Conservation (phyloP, 768 basidiomycete species). For the Gloeopeniophorella convolvens region DNA sequence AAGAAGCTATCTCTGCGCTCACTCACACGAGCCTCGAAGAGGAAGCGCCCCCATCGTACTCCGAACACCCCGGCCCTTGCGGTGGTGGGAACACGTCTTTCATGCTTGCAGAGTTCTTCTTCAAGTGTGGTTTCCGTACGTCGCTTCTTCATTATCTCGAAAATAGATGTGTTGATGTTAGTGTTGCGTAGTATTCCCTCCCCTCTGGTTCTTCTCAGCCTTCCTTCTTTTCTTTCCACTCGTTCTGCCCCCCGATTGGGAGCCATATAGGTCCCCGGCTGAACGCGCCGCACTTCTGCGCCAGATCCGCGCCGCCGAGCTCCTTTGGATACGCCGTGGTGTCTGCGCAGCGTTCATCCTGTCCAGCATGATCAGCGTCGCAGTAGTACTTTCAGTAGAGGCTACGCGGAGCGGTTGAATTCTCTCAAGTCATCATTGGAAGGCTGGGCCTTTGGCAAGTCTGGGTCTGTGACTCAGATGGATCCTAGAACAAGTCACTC, state of each 20-base stretch:
- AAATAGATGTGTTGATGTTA: neutral
- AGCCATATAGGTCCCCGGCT: conserved; percentile 30
- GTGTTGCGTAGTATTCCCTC: conserved; percentile 37
- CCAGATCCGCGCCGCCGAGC: conserved; percentile 32
- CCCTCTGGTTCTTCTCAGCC: conserved; percentile 40
- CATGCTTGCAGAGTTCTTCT: conserved; percentile 42
- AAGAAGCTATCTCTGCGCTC: neutral
- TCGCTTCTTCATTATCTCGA: conserved; percentile 4
- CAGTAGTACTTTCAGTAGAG: conserved; percentile 19
- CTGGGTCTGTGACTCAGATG: too few species aligned
- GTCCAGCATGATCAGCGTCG: conserved; percentile 17
- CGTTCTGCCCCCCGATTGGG: conserved; percentile 31
- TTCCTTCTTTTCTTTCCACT: conserved; percentile 37
- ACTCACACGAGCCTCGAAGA: neutral
- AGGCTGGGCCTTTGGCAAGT: neutral
- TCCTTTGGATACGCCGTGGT: conserved; percentile 39
- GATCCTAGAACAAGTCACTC: too few species aligned
- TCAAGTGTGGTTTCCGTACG: conserved; percentile 46
- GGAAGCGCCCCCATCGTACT: conserved; percentile 31
- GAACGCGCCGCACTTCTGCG: conserved; percentile 31
- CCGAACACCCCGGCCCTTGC: conserved; percentile 10
- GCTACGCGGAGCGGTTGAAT: conserved; percentile 10
- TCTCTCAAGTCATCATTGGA: neutral
- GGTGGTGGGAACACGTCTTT: conserved; percentile 32
- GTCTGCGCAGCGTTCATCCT: conserved; percentile 25